phyloP scores from a whole-genome alignment of 495 filamentous ascomycete species.

The Pseudomonodictys pantanalensis region DNA sequence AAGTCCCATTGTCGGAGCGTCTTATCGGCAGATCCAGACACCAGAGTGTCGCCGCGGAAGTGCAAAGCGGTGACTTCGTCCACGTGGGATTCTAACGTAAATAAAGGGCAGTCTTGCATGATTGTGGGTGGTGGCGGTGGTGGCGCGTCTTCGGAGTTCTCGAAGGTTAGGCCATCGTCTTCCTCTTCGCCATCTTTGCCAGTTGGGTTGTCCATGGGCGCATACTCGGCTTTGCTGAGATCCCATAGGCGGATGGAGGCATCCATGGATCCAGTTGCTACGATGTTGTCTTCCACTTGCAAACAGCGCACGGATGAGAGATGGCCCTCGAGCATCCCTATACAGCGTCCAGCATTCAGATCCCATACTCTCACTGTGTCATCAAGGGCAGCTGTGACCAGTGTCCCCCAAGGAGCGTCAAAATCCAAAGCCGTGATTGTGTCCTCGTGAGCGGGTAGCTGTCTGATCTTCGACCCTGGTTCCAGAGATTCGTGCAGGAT shows the following conservation, averaged over 20 bases:
- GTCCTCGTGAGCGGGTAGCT: slow-evolving; percentile 85
- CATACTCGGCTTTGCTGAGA: slow-evolving; percentile 65
- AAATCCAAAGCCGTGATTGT: slow-evolving; percentile 89
- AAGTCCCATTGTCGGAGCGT: slow-evolving; percentile 97
- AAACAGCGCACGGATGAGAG: slow-evolving; percentile 89
- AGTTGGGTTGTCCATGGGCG: slow-evolving; percentile 59
- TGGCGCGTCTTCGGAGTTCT: slow-evolving; percentile 57
- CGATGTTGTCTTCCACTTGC: slow-evolving; percentile 93
- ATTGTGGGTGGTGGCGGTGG: slow-evolving; percentile 64
- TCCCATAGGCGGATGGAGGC: slow-evolving; percentile 96
- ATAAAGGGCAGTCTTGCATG: slow-evolving; percentile 83
- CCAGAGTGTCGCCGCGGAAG: slow-evolving; percentile 80
- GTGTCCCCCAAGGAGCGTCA: slow-evolving; percentile 90
- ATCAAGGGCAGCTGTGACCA: slow-evolving; percentile 93
- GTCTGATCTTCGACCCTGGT: slow-evolving; percentile 82
- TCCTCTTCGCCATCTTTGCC: slow-evolving; percentile 64
- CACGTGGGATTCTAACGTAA: slow-evolving; percentile 83
- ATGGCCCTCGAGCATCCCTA: slow-evolving; percentile 87
- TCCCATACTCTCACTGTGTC: slow-evolving; percentile 99
- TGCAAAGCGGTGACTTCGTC: slow-evolving; percentile 93
- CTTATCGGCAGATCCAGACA: slow-evolving; percentile 96
- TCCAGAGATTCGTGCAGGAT: slow-evolving; percentile 94
- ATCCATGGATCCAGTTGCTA: slow-evolving; percentile 93
- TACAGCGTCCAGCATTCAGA: slow-evolving; percentile 84
- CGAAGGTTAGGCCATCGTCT: slow-evolving; percentile 52